Evolutionary conservation across 1,284 basidiomycete species (phyloP).

Genomic region (Xerocomus cyaneibrunnescens): DNA sequence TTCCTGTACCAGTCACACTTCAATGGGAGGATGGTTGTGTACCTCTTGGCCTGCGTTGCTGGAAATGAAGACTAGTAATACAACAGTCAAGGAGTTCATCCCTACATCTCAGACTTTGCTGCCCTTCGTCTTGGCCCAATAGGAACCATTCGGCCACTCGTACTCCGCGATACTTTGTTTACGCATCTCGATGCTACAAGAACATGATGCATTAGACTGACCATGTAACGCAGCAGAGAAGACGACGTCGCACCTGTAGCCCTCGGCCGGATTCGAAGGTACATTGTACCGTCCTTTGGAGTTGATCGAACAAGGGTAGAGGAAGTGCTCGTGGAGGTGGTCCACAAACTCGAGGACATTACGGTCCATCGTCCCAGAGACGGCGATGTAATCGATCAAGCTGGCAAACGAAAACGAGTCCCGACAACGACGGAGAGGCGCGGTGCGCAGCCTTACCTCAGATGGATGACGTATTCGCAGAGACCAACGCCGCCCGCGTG

Average conservation of each 20-base stretch:
- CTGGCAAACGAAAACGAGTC: constrained; percentile 34
- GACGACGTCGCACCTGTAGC: constrained; percentile 58
- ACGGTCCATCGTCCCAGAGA: constrained; percentile 67
- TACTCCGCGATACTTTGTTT: constrained; percentile 69
- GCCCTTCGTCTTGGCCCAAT: constrained; percentile 50
- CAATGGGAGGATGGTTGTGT: background rate
- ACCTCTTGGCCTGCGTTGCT: too few relatives aligned
- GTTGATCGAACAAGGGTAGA: constrained; percentile 87
- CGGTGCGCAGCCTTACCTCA: constrained; percentile 48
- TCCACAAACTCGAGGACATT: constrained; percentile 89
- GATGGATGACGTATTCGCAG: constrained; percentile 90
- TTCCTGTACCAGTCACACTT: too few relatives aligned
- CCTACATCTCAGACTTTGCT: constrained; percentile 3
- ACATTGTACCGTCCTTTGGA: constrained; percentile 82
- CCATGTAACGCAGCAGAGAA: background rate
- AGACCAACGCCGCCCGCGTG: constrained; percentile 94
- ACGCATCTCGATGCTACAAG: constrained; percentile 71
- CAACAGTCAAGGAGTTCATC: too few relatives aligned
- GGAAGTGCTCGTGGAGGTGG: constrained; percentile 85
- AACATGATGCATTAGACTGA: background rate
- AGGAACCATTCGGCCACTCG: constrained; percentile 73
- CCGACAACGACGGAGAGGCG: background rate
- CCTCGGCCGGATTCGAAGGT: constrained; percentile 62
- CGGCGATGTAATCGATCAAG: constrained; percentile 87
- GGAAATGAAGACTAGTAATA: too few relatives aligned